Evolutionary conservation across 2,329 filamentous ascomycete species (phyloP).

Genomic region (Teratosphaeria gauchensis): DNA sequence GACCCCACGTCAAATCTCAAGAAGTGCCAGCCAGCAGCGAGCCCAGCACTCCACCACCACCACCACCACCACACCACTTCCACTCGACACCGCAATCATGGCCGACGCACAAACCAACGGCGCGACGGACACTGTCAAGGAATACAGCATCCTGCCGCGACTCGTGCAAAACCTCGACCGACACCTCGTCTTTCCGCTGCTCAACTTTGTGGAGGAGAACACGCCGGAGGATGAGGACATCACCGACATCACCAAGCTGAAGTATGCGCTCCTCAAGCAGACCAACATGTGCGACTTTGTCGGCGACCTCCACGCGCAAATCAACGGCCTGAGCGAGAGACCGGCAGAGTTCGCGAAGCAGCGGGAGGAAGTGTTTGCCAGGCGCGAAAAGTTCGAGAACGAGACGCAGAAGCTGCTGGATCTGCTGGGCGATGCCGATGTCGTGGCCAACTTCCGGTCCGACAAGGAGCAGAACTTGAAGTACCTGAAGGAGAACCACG

Average conservation of each 20-base stretch:
- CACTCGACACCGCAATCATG: conserved; percentile 30
- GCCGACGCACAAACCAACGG: conserved; percentile 41
- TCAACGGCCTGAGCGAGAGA: conserved; percentile 67
- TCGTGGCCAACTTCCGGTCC: conserved; percentile 80
- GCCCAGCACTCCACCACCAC: no score
- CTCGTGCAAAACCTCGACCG: conserved; percentile 88
- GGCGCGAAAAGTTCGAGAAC: conserved; percentile 74
- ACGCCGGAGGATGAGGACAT: conserved; percentile 70
- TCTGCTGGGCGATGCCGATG: conserved; percentile 76
- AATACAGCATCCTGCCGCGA: conserved; percentile 77
- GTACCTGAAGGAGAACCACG: conserved; percentile 93
- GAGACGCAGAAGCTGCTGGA: conserved; percentile 83
- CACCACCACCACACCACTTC: neutral
- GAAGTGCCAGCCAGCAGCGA: neutral
- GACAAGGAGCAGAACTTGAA: conserved; percentile 99
- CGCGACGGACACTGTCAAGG: conserved; percentile 42
- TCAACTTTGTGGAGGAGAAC: conserved; percentile 80
- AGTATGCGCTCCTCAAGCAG: conserved; percentile 88
- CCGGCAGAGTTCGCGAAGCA: conserved; percentile 82
- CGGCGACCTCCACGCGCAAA: conserved; percentile 79
- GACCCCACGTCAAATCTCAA: neutral
- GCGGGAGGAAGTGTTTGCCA: conserved; percentile 76
- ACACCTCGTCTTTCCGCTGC: conserved; percentile 89
- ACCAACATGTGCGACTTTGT: conserved; percentile 99
- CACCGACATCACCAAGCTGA: conserved; percentile 68